Evolutionary conservation across 202 grass and related monocot genomes (phyloP).

Genomic region (Zizania palustris): DNA sequence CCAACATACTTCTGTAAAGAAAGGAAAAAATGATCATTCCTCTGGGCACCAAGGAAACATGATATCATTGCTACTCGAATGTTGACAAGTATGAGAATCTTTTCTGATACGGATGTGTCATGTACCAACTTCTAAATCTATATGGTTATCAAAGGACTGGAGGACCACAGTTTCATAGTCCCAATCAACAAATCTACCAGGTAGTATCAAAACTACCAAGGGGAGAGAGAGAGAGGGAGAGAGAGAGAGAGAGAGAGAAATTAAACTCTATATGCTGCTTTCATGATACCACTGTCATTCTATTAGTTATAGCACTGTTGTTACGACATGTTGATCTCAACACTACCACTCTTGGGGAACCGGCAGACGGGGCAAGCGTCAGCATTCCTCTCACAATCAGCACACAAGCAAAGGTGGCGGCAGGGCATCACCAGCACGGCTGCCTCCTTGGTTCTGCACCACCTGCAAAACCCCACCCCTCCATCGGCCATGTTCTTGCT

Average conservation of each 20-base stretch:
- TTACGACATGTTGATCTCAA: slow-evolving; percentile 61
- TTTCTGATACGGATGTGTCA: slow-evolving; percentile 2
- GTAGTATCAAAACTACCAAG: not conserved
- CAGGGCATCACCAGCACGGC: slow-evolving; percentile 57
- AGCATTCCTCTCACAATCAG: slow-evolving; percentile 44
- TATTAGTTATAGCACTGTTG: not conserved
- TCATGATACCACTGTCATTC: not conserved
- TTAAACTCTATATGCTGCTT: slow-evolving; percentile 37
- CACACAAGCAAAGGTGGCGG: slow-evolving; percentile 58
- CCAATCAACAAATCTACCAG: slow-evolving; percentile 1
- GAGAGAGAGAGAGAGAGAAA: no score
- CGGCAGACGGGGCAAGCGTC: slow-evolving; percentile 52
- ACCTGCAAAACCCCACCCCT: slow-evolving; percentile 36
- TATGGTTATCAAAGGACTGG: not conserved
- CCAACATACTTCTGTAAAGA: not conserved
- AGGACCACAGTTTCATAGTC: not conserved
- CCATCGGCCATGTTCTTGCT: not conserved
- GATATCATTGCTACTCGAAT: not conserved
- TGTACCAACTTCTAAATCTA: not conserved
- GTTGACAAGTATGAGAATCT: not conserved
- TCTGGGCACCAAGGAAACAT: not conserved
- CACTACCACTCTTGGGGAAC: slow-evolving; percentile 53
- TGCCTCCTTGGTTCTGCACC: slow-evolving; percentile 41
- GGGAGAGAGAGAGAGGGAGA: no score
- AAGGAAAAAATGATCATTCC: not conserved